A percentile compares a stretch with the other conserved stretches of the same genome.
These are phyloP conservation scores for Colletotrichum spinosum DNA, from an alignment of 2,329 filamentous ascomycete genomes.

Conservation along the genomic window DNA sequence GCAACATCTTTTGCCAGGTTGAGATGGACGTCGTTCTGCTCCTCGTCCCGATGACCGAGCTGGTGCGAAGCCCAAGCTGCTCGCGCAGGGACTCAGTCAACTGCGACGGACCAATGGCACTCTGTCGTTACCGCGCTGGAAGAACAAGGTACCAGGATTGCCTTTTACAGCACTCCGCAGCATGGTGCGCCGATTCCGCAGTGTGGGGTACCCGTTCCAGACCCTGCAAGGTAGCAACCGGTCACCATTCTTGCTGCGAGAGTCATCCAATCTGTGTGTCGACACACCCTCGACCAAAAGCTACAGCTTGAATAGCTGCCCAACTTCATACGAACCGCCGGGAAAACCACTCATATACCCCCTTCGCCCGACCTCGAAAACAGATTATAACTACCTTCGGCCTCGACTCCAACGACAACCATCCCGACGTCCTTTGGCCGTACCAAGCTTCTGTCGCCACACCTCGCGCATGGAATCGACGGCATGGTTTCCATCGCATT, in stretches of 20 bases:
- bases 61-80: conserved; percentile 7
- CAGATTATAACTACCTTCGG: neutral
- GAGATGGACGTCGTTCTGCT: neutral
- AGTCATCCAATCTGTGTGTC: conserved; percentile 34
- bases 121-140: conserved; percentile 11
- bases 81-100: conserved; percentile 16
- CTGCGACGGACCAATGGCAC: conserved; percentile 9
- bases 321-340: conserved; percentile 13
- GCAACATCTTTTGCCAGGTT: neutral
- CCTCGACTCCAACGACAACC: neutral
- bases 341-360: conserved; percentile 32
- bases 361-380: neutral
- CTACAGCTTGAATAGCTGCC: conserved; percentile 36
- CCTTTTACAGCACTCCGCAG: conserved; percentile 36
- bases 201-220: conserved; percentile 37
- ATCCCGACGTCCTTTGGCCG: neutral
- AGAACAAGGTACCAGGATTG: conserved; percentile 24
- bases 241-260: conserved; percentile 31
- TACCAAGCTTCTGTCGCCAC: neutral
- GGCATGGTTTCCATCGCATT: conserved; percentile 60
- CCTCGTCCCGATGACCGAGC: neutral
- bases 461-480: conserved; percentile 49
- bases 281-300: conserved; percentile 12
- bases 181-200: conserved; percentile 37
- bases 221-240: conserved; percentile 35